Conservation (phyloP, 345 rosid species). For the Erodium maritimum region DNA sequence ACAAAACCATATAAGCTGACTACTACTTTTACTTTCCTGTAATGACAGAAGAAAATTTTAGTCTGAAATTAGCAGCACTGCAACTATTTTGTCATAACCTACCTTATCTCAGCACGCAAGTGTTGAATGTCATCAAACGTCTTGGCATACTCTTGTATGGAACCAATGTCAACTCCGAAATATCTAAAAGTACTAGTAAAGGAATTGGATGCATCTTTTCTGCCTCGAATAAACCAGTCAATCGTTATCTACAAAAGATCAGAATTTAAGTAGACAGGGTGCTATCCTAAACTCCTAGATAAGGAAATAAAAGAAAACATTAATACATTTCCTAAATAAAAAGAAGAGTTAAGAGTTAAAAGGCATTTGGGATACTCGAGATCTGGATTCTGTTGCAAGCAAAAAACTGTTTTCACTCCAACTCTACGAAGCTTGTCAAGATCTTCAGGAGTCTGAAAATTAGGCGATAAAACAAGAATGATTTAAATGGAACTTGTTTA, state of each 20-base stretch:
- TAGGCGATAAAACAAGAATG: neutral
- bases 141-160: slow-evolving; percentile 63
- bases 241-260: neutral
- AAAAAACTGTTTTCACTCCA: slow-evolving; percentile 88
- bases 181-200: slow-evolving; percentile 55
- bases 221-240: too few relatives aligned
- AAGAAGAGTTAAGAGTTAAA: neutral
- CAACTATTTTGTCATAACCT: slow-evolving; percentile 6
- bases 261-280: neutral
- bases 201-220: slow-evolving; percentile 9
- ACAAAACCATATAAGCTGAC: neutral
- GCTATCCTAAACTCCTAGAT: neutral
- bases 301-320: neutral
- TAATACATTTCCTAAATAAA: too few relatives aligned
- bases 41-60: neutral
- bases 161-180: slow-evolving; percentile 77
- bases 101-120: slow-evolving; percentile 86
- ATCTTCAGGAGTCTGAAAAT: slow-evolving; percentile 59
- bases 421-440: slow-evolving; percentile 71
- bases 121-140: slow-evolving; percentile 47
- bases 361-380: slow-evolving; percentile 62
- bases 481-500: neutral
- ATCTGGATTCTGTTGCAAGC: slow-evolving; percentile 90
- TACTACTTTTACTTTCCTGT: neutral
- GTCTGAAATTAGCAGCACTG: neutral